A percentile compares a stretch with the other conserved stretches of the same genome.
phyloP scores from a whole-genome alignment of 495 filamentous ascomycete species.

The Aspergillus conjunctus region DNA sequence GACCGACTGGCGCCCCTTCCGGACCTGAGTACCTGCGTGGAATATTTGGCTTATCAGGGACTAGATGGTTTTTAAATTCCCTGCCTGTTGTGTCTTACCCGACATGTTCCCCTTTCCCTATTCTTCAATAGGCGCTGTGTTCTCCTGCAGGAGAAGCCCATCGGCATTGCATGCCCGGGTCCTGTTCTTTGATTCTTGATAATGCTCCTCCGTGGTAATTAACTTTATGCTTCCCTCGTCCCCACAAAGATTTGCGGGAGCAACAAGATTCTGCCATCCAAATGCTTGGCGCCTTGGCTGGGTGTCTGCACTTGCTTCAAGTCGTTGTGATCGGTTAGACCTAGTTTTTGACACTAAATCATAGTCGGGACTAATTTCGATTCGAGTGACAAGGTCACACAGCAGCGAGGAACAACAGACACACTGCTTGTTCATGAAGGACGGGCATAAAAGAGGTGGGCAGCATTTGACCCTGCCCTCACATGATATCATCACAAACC shows the following conservation, averaged over 20 bases:
- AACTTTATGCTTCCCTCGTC: neutral
- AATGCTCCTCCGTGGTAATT: too few relatives aligned
- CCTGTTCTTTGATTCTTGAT: too few relatives aligned
- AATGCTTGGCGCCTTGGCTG: slow-evolving; percentile 6
- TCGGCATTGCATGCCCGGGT: too few relatives aligned
- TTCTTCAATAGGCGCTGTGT: too few relatives aligned
- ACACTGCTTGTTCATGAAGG: neutral
- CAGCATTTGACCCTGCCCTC: slow-evolving; percentile 5
- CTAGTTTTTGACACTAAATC: neutral
- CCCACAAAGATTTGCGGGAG: neutral
- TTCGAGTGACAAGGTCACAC: slow-evolving; percentile 7
- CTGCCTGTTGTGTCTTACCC: too few relatives aligned
- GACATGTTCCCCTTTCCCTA: too few relatives aligned
- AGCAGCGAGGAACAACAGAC: slow-evolving; percentile 1
- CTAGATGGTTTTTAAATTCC: too few relatives aligned
- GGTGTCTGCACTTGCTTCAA: too few relatives aligned
- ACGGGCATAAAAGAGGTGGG: neutral
- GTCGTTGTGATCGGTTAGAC: neutral
- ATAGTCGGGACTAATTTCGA: neutral
- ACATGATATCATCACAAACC: slow-evolving; percentile 25
- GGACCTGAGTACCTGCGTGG: too few relatives aligned
- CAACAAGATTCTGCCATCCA: slow-evolving; percentile 7
- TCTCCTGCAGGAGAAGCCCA: too few relatives aligned
- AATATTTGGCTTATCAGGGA: too few relatives aligned
- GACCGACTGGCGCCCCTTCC: too few relatives aligned